phyloP scores from a whole-genome alignment of 805 yeast species.

The Geotrichum ghanense region DNA sequence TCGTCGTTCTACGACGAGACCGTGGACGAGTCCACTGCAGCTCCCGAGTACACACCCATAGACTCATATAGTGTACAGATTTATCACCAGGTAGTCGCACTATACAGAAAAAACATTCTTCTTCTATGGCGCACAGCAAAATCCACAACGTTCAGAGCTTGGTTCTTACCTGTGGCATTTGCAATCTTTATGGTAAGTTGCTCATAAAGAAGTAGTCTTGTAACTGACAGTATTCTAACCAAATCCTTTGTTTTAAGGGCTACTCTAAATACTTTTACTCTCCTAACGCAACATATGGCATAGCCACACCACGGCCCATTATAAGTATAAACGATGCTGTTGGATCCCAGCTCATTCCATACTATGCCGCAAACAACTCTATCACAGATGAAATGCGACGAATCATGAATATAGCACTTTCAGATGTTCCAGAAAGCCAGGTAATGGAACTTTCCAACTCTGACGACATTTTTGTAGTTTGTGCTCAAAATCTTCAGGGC shows the following conservation, averaged over 20 bases:
- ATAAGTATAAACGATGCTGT: slow-evolving; percentile 16
- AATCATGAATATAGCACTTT: slow-evolving; percentile 20
- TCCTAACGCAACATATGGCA: slow-evolving; percentile 23
- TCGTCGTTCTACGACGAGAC: too few species aligned
- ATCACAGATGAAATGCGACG: slow-evolving; percentile 20
- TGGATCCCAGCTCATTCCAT: slow-evolving; percentile 19
- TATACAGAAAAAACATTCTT: neutral
- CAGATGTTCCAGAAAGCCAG: slow-evolving; percentile 21
- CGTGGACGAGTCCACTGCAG: neutral
- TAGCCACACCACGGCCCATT: slow-evolving; percentile 20
- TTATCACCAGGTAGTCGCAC: neutral
- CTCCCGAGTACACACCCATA: neutral
- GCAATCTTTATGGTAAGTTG: slow-evolving; percentile 23
- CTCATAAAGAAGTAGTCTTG: neutral
- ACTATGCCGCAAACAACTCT: slow-evolving; percentile 14
- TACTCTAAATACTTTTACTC: slow-evolving; percentile 24
- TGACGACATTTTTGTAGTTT: slow-evolving; percentile 17
- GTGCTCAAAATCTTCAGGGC: slow-evolving; percentile 25
- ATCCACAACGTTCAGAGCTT: slow-evolving; percentile 21
- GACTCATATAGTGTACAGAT: neutral
- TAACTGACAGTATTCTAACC: neutral
- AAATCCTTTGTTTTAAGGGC: slow-evolving; percentile 15
- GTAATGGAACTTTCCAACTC: slow-evolving; percentile 16
- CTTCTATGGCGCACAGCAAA: neutral
- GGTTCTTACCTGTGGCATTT: slow-evolving; percentile 23